Evolutionary conservation across 371 early-diverging fungal species (phyloP).

Genomic region (Gilbertella persicaria): DNA sequence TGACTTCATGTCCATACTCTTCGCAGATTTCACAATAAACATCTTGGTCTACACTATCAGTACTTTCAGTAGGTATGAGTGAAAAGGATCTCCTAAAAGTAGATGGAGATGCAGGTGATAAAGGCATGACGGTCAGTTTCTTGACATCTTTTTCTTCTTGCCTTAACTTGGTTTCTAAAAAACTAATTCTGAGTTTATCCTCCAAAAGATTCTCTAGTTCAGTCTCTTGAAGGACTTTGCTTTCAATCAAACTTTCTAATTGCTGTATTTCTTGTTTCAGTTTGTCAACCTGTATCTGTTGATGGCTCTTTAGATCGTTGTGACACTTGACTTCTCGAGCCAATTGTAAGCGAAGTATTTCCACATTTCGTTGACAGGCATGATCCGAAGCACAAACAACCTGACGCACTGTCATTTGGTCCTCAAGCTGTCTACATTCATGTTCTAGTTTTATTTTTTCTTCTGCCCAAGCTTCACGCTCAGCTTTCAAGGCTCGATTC

Average conservation of each 20-base stretch:
- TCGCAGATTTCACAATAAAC: slow-evolving; percentile 68
- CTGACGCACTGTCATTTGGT: slow-evolving; percentile 43
- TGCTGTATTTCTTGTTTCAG: slow-evolving; percentile 68
- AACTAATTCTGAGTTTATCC: slow-evolving; percentile 41
- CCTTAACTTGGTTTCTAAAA: slow-evolving; percentile 28
- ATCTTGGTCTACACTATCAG: not conserved
- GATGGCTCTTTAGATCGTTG: slow-evolving; percentile 51
- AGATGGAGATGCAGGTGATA: too few species aligned
- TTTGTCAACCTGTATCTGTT: slow-evolving; percentile 55
- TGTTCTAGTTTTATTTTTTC: slow-evolving; percentile 66
- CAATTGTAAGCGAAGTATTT: slow-evolving; percentile 52
- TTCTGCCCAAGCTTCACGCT: too few species aligned
- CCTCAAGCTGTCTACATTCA: slow-evolving; percentile 71
- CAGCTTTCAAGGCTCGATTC: too few species aligned
- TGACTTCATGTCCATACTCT: slow-evolving; percentile 56
- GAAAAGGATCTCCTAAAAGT: too few species aligned
- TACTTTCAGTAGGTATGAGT: too few species aligned
- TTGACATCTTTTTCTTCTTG: slow-evolving; percentile 9
- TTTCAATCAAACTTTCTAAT: slow-evolving; percentile 71
- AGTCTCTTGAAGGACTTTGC: slow-evolving; percentile 67
- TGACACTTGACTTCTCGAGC: slow-evolving; percentile 47
- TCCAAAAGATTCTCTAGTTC: slow-evolving; percentile 65
- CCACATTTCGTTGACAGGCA: slow-evolving; percentile 28
- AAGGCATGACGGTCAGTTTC: too few species aligned
- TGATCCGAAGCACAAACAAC: not conserved